Percentiles rank a stretch among this genome's conserved stretches.
Conservation (phyloP, 257 asterid genomes). For the Schizonepeta tenuifolia region DNA sequence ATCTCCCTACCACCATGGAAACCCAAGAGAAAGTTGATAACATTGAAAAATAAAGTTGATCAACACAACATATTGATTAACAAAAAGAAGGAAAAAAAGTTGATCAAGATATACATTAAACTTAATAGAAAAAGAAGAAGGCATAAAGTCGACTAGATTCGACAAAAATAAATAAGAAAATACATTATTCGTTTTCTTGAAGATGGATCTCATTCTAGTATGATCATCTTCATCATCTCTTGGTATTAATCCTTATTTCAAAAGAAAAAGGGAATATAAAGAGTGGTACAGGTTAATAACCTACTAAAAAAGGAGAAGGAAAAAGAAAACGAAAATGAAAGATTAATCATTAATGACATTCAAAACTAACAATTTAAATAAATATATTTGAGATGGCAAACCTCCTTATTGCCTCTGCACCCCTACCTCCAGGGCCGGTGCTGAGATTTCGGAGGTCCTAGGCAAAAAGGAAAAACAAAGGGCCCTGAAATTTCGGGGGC, state of each 20-base stretch:
- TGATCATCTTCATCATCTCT: neutral
- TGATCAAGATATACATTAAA: neutral
- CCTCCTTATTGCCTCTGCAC: too few relatives aligned
- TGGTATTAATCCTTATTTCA: neutral
- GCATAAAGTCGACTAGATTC: neutral
- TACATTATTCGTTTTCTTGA: slow-evolving; percentile 17
- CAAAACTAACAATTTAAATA: too few relatives aligned
- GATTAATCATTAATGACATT: too few relatives aligned
- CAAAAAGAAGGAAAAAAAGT: neutral
- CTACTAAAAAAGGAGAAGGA: neutral
- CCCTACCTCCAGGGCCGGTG: too few relatives aligned
- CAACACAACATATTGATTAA: neutral
- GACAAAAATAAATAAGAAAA: neutral
- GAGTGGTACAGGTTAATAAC: too few relatives aligned
- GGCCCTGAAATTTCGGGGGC: too few relatives aligned
- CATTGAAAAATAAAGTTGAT: neutral
- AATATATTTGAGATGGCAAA: too few relatives aligned
- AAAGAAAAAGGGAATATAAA: too few relatives aligned
- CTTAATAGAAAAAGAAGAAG: neutral
- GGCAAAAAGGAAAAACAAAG: too few relatives aligned
- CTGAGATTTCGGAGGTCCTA: too few relatives aligned
- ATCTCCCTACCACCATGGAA: neutral
- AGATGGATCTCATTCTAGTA: neutral
- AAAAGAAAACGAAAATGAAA: too few relatives aligned
- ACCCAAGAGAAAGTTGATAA: neutral